phyloP scores from a whole-genome alignment of 2,329 filamentous ascomycete species.

The Fusarium hostae region DNA sequence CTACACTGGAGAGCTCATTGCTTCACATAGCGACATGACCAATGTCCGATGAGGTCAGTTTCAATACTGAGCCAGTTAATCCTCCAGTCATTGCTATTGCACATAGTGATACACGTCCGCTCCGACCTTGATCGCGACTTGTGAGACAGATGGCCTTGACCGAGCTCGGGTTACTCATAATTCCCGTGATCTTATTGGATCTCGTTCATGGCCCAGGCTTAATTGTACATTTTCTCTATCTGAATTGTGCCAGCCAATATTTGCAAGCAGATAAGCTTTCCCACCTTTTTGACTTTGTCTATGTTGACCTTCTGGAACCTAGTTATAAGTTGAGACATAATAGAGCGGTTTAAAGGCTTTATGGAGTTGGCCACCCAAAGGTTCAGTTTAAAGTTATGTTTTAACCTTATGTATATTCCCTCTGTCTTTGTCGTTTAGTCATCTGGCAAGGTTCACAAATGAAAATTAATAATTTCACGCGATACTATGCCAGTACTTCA shows the following conservation, averaged over 20 bases:
- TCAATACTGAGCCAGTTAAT: too few species aligned
- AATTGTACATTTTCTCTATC: rapidly evolving
- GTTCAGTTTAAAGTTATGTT: rapidly evolving
- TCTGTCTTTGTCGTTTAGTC: rapidly evolving
- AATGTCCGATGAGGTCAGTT: rapidly evolving
- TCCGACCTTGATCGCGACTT: background rate
- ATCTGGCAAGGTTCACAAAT: background rate
- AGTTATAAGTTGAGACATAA: background rate
- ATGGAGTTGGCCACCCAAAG: rapidly evolving
- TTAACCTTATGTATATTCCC: rapidly evolving
- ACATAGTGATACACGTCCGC: rapidly evolving
- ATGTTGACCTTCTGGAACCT: background rate
- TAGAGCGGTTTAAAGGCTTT: background rate
- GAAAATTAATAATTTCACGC: rapidly evolving
- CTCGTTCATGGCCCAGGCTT: background rate
- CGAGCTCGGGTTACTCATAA: background rate
- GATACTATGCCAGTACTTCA: rapidly evolving
- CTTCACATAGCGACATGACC: rapidly evolving
- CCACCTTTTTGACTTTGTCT: rapidly evolving
- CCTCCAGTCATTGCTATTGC: too few species aligned
- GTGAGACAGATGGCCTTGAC: background rate
- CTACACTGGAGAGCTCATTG: rapidly evolving
- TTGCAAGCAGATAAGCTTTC: background rate
- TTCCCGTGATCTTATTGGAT: background rate
- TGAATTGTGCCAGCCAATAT: background rate